Base-by-base conservation (phyloP, 495 filamentous ascomycete genomes). In the Tetracladium marchalianum region DNA sequence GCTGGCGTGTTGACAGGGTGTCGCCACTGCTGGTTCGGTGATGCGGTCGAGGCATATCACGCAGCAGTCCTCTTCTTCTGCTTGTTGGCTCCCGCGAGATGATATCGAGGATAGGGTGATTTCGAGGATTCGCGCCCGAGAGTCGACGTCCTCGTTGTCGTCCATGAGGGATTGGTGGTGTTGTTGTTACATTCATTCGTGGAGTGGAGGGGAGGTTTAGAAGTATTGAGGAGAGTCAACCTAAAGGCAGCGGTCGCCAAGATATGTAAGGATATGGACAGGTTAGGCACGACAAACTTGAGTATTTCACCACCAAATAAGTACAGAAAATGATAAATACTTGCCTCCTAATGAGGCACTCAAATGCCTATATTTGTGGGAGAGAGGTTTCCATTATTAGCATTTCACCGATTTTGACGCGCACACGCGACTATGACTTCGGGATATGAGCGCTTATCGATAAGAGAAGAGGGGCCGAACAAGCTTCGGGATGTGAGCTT, bases 11-110 rank as follows among this genome's bases (percentile, higher is more conserved):
- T 72, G 70, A 72, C 89, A 95, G 13, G 87, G 86, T 33, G 73
- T 65, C 4, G 84, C 78, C 13, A 80, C 64, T 46, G 82, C 84
- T 33, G 77, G 66, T 54, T 90, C 85, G 5, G 80, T 77, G 62
- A 94, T 70, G 38, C 64, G 57, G 47, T 89, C 82, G 40, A 94
- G 75, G 60, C 89, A 95, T 57, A 85, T 81, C 43, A 81, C 77
- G 60, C 81, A 85, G 57, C 66, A 70, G 54, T 57, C 46, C n/a
- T 53, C 48, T 43, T 64, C 57, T 38, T 37, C 64, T 46, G 40
- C 46, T 31, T 43, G 52, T 49, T 24, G 46, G 35, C 35, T 52
- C 32, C 44, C 37, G 17, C 44, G 59, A 35, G 60, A 56, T 8
- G 64, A 55, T 17, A 76, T 64, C 52, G 72, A 67, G 43, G 48